Base-by-base conservation (phyloP, 371 early-diverging fungal genomes). In the Actinomortierella wolfii region DNA sequence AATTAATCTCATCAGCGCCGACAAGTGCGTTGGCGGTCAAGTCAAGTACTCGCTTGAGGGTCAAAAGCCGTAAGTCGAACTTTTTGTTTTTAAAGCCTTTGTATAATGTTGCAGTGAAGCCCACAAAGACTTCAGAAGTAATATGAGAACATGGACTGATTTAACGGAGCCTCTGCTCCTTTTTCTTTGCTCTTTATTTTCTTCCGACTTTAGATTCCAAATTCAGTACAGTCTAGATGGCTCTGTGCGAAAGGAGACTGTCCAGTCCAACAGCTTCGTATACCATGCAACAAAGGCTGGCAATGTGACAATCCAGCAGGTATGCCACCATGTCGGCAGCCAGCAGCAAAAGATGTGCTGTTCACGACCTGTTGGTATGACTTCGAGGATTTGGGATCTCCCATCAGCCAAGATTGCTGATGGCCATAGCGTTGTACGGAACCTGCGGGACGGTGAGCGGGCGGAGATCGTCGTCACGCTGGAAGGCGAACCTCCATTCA, bases 401-500 rank as follows among this genome's bases (percentile, higher is more conserved):
- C 70, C 70, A 0, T 60, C 64, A 2, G 70, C 59, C 41, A 64
- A 60, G 55, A 51, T 70, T 21, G 70, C 64, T 0, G 54, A 56
- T 34, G 70, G 70, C 17, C 20, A 29, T 24, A 51, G 64, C 41
- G 7, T 64, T n/a, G 64, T 70, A 24, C 60, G 61, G 7, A 59
- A 70, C 46, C 34, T 70, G 49, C 64, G 61, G 18, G 70, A 64
- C 11, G 70, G 64, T 18, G 70, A 70, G 28, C 60, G 56, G 6
- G 70, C 64, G 14, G 64, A 64, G 44, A 60, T 70, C 1, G 61
- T 57, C 24, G 64, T 64, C 8, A 70, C 70, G 7, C 64, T 70
- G 42, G 61, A 53, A n/a, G 70, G 70, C 3, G 70, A 60, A 39
- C 48, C 70, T n/a, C 70, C 70, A 3, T 70, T 70, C 51, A 59